A percentile compares a stretch with the other conserved stretches of the same genome.
phyloP scores from a whole-genome alignment of 2,329 filamentous ascomycete genomes.

The Penicillium sp. region DNA sequence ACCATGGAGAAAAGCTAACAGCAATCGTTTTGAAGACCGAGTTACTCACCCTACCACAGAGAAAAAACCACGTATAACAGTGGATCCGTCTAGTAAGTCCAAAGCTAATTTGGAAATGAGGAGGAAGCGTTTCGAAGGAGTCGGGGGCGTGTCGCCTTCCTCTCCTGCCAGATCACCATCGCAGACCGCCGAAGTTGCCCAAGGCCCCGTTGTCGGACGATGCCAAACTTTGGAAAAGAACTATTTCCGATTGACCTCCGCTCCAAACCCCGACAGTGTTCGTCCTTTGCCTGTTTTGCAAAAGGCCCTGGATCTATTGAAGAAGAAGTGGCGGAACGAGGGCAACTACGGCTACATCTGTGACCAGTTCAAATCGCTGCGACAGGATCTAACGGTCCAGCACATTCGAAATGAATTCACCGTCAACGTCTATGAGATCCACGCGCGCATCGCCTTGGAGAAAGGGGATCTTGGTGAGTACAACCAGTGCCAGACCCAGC shows the following conservation, averaged over 20 bases:
- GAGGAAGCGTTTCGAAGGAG: conserved; percentile 74
- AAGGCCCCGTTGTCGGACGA: conserved; percentile 76
- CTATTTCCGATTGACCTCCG: conserved; percentile 88
- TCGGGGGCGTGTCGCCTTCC: conserved; percentile 41
- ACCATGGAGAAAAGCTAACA: conserved; percentile 73
- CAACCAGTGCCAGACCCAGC: conserved; percentile 99
- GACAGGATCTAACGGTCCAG: conserved; percentile 96
- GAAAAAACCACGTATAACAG: conserved; percentile 49
- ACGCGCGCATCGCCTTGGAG: conserved; percentile 94
- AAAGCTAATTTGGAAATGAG: conserved; percentile 82
- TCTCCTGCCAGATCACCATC: conserved; percentile 48
- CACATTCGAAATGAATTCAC: conserved; percentile 96
- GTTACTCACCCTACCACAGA: conserved; percentile 60
- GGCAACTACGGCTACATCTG: conserved; percentile 96
- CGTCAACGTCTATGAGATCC: conserved; percentile 92
- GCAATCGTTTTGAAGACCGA: conserved; percentile 66
- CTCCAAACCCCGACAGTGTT: conserved; percentile 82
- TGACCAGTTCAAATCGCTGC: conserved; percentile 98
- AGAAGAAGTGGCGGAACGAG: conserved; percentile 91
- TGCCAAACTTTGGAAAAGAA: conserved; percentile 83
- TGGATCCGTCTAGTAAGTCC: conserved; percentile 74
- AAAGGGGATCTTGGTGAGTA: conserved; percentile 99
- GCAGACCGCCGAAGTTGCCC: conserved; percentile 42
- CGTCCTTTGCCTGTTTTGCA: conserved; percentile 76
- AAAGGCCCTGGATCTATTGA: conserved; percentile 80